These are phyloP conservation scores for Emydomyces testavorans DNA, from an alignment of 2,329 filamentous ascomycete genomes.

Conservation along the genomic window DNA sequence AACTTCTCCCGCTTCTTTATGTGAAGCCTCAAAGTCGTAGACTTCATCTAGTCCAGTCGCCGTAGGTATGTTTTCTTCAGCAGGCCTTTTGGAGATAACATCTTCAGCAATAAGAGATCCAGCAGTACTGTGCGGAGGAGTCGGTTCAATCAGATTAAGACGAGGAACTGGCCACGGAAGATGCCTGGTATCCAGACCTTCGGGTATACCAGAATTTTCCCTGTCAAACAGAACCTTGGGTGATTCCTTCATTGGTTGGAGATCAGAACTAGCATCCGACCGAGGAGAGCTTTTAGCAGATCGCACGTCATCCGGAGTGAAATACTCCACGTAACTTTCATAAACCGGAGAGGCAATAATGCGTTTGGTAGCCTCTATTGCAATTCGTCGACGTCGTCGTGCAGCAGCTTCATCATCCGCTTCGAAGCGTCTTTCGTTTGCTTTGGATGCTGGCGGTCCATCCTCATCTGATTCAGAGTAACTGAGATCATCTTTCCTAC, in stretches of 20 bases:
- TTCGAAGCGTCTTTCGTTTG: background rate
- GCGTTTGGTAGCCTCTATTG: conserved; percentile 24
- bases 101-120: conserved; percentile 27
- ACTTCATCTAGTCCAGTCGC: background rate
- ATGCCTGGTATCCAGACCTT: conserved; percentile 15
- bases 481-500: background rate
- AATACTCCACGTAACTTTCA: conserved; percentile 36
- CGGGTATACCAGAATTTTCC: conserved; percentile 14
- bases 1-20: background rate
- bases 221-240: conserved; percentile 20
- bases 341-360: conserved; percentile 26
- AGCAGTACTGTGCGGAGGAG: conserved; percentile 42
- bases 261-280: conserved; percentile 14
- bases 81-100: background rate
- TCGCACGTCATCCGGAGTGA: conserved; percentile 32
- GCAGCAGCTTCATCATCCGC: background rate
- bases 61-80: background rate
- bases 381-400: conserved; percentile 16
- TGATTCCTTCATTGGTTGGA: conserved; percentile 18
- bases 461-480: background rate
- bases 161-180: conserved; percentile 40
- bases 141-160: conserved; percentile 48
- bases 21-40: background rate
- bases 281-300: conserved; percentile 27
- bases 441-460: background rate